phyloP scores from a whole-genome alignment of 345 rosid genomes.

The Pistacia atlantica region DNA sequence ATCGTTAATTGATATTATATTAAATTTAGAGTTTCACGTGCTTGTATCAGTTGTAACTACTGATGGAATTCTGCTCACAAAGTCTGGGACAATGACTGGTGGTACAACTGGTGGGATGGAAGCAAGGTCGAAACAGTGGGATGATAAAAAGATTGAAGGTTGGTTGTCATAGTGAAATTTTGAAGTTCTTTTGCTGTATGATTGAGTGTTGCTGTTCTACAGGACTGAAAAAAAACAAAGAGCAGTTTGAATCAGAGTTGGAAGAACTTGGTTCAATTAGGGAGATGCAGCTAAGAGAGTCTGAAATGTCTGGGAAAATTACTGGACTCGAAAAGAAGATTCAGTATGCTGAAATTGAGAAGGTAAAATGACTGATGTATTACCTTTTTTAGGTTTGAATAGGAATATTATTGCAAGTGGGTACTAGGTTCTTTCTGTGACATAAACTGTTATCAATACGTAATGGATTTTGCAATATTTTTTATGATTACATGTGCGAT shows the following conservation, averaged over 20 bases:
- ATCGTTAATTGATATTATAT: conserved; percentile 17
- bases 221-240: conserved; percentile 80
- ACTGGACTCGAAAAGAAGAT: conserved; percentile 96
- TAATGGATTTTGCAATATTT: background rate
- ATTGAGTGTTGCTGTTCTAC: conserved; percentile 29
- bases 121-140: conserved; percentile 96
- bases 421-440: background rate
- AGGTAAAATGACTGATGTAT: conserved; percentile 44
- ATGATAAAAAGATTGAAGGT: conserved; percentile 96
- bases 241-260: conserved; percentile 72
- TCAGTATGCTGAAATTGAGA: conserved; percentile 95
- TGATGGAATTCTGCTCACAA: conserved; percentile 92
- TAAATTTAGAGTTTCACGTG: conserved; percentile 20
- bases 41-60: conserved; percentile 80
- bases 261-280: conserved; percentile 91
- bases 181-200: conserved; percentile 14
- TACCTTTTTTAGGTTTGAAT: background rate
- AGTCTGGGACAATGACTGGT: conserved; percentile 99
- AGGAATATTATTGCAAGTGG: conserved; percentile 3
- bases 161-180: conserved; percentile 21
- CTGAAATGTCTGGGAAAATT: conserved; percentile 89
- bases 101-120: conserved; percentile 99
- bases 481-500: background rate
- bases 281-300: conserved; percentile 92
- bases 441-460: background rate